A percentile compares a stretch with the other conserved stretches of the same genome.
Conservation (phyloP, 169 alveolate species). For the Ichthyophthirius multifiliis region DNA sequence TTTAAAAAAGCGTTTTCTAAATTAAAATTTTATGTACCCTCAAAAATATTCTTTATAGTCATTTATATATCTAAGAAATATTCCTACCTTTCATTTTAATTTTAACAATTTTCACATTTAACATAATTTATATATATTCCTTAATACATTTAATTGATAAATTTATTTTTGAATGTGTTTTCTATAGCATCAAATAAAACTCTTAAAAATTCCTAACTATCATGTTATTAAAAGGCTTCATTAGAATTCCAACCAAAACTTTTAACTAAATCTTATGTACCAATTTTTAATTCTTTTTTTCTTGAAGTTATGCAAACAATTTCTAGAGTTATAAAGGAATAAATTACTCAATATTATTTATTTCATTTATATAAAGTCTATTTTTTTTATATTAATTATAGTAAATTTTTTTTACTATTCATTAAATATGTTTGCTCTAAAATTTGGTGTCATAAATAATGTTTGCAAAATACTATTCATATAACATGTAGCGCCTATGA, state of each 20-base stretch:
- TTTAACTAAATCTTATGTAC: slow-evolving; percentile 77
- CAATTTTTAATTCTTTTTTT: slow-evolving; percentile 46
- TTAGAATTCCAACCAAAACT: slow-evolving; percentile 78
- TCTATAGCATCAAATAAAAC: slow-evolving; percentile 87
- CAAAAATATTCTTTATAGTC: slow-evolving; percentile 75
- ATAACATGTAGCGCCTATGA: slow-evolving; percentile 85
- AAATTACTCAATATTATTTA: slow-evolving; percentile 63
- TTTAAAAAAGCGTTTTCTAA: slow-evolving; percentile 75
- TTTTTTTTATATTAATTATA: neutral
- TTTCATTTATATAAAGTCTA: slow-evolving; percentile 4
- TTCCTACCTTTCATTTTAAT: slow-evolving; percentile 61
- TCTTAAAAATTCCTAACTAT: slow-evolving; percentile 83
- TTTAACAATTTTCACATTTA: slow-evolving; percentile 78
- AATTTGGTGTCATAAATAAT: slow-evolving; percentile 85
- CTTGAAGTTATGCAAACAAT: slow-evolving; percentile 66
- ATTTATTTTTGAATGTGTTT: slow-evolving; percentile 50
- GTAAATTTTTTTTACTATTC: slow-evolving; percentile 38
- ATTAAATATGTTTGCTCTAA: slow-evolving; percentile 62
- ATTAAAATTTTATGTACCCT: slow-evolving; percentile 49
- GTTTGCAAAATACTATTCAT: slow-evolving; percentile 83
- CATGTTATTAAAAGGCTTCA: slow-evolving; percentile 82
- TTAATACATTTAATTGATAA: slow-evolving; percentile 71
- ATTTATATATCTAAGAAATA: slow-evolving; percentile 75
- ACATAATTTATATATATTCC: slow-evolving; percentile 69
- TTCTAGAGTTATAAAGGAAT: slow-evolving; percentile 80